phyloP scores from a whole-genome alignment of 2,329 filamentous ascomycete genomes.

The Aspergillus ibericus region DNA sequence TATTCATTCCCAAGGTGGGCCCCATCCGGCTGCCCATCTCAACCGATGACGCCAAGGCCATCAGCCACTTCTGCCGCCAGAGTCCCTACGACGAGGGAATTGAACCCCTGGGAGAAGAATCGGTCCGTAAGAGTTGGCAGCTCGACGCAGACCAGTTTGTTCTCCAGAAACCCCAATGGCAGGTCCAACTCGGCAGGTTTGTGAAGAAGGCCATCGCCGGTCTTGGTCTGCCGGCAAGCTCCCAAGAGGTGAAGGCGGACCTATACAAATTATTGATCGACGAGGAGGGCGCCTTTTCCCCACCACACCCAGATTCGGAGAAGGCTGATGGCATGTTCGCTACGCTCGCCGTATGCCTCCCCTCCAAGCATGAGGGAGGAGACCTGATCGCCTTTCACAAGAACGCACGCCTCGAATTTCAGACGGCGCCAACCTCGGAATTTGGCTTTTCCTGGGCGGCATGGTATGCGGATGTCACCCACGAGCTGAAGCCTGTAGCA shows the following conservation, averaged over 20 bases:
- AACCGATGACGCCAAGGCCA: background rate
- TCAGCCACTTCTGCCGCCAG: background rate
- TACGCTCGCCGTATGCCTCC: constrained; percentile 11
- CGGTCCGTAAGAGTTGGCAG: constrained; percentile 14
- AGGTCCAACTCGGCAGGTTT: background rate
- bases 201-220: background rate
- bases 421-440: constrained; percentile 2
- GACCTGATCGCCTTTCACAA: constrained; percentile 7
- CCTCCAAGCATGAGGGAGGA: constrained; percentile 14
- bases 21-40: constrained; percentile 6
- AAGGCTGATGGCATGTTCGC: constrained; percentile 14
- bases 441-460: constrained; percentile 8
- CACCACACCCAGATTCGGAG: constrained; percentile 10
- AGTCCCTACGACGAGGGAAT: constrained; percentile 13
- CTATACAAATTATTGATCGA: constrained; percentile 14
- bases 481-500: constrained; percentile 8
- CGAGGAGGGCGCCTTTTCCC: constrained; percentile 10
- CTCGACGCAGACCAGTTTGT: constrained; percentile 8
- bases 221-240: constrained; percentile 3
- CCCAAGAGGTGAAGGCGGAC: constrained; percentile 5
- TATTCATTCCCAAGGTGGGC: constrained; percentile 6
- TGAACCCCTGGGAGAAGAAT: constrained; percentile 12
- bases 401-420: background rate
- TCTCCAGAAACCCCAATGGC: constrained; percentile 7
- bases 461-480: constrained; percentile 13